Evolutionary conservation across 768 basidiomycete species (phyloP), one percentile per base, ranked within the genome.

Genomic region (Leccinum olivaceopallidum): DNA sequence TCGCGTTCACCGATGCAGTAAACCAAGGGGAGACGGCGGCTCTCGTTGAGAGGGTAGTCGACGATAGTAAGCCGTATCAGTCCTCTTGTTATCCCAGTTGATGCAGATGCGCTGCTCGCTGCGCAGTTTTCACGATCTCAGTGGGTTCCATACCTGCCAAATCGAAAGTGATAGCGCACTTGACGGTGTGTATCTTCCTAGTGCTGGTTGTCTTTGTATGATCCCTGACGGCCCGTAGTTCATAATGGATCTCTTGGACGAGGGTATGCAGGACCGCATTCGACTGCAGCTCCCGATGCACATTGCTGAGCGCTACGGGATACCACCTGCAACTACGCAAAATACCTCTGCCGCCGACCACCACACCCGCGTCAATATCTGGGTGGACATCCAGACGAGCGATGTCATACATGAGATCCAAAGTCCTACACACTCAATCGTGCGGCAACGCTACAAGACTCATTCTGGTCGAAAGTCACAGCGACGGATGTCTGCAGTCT

Each of bases 81-180:
- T 4, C 28, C 7, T 2, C 18, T 0, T n/a, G 8, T 53, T 24
- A 49, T 34, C 34, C 30, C 20, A 5, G 5, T 30, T 53, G 28
- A 59, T 34, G 8, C 7, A 26, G 30, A 62, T 9, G 7, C 3
- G 5, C 36, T 28, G 12, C 36, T 44, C 6, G 9, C 20, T 13
- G 12, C 48, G 0, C 50, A 86, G 85, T 84, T 56, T 85, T 86
- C 65, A 82, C 79, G 1, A 82, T 86, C 37, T 86, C 85, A 4
- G 65, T 86, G 4, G 85, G 85, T 10, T 79, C 81, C 1, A 78
- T 86, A 55, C 81, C 81, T 30, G 72, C 80, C 0, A 61, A 63
- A 2, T 63, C 77, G 47, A 78, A 68, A 1, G 78, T 85, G 4
- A 72, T 69, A 26, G 76, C 78, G 0, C 71, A 69, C 36, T 26